Evolutionary conservation across 2,329 filamentous ascomycete species (phyloP).

Genomic region (Neoscytalidium dimidiatum): DNA sequence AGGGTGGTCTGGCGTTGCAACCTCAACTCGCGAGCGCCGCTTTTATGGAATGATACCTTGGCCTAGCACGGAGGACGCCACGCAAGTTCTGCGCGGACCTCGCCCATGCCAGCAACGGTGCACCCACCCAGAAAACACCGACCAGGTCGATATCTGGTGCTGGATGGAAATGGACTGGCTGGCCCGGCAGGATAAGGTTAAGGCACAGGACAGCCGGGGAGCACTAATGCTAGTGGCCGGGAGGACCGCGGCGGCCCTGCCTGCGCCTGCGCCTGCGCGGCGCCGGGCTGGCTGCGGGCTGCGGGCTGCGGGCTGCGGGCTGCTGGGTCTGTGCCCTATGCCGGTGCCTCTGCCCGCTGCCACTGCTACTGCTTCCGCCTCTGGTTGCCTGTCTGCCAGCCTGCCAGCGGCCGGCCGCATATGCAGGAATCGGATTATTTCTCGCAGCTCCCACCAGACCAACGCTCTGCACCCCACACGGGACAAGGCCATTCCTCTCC

Average conservation of each 20-base stretch:
- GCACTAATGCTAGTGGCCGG: neutral
- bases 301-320: neutral
- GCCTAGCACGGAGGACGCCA: slow-evolving; percentile 30
- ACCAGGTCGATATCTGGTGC: neutral
- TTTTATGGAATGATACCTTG: slow-evolving; percentile 33
- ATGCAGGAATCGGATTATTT: slow-evolving; percentile 18
- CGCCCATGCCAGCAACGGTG: slow-evolving; percentile 20
- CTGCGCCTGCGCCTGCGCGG: too few relatives aligned
- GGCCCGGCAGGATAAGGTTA: slow-evolving; percentile 1
- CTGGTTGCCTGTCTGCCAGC: too few relatives aligned
- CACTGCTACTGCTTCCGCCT: neutral
- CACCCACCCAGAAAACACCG: neutral
- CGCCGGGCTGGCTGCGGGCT: neutral
- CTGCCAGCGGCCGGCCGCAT: neutral
- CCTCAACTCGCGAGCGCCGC: slow-evolving; percentile 33
- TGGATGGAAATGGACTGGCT: neutral
- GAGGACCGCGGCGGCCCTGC: neutral
- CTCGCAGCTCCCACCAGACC: slow-evolving; percentile 5
- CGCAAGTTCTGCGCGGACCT: slow-evolving; percentile 23
- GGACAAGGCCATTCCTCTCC: slow-evolving; percentile 17
- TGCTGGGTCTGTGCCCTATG: too few relatives aligned
- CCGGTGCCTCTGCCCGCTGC: neutral
- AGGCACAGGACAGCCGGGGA: neutral
- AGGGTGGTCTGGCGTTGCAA: slow-evolving; percentile 34
- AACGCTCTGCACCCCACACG: slow-evolving; percentile 18